These are phyloP conservation scores for Cyclostephanos tholiformis DNA, from an alignment of 108 stramenopile species.

Conservation along the genomic window DNA sequence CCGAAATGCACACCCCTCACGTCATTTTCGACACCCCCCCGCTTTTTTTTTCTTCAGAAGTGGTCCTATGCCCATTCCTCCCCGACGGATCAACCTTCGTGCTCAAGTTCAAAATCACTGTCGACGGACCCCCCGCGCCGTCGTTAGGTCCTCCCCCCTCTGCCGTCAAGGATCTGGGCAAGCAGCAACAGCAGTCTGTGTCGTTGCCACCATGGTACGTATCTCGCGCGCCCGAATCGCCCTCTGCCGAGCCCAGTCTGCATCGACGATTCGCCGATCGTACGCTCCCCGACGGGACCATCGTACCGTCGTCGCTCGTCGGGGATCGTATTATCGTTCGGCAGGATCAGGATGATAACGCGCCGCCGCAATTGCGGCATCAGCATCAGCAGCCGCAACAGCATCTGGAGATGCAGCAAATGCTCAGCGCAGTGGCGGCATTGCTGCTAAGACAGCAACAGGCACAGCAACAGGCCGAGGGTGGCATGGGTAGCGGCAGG, in stretches of 20 bases:
- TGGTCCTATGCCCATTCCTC: conserved; percentile 78
- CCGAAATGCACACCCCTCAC: too few species aligned
- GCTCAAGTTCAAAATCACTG: conserved; percentile 59
- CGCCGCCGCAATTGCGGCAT: too few species aligned
- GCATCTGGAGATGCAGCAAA: conserved; percentile 8
- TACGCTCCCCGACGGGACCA: too few species aligned
- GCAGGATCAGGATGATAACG: background rate
- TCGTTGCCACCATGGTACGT: conserved; percentile 39
- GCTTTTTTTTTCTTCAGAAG: too few species aligned
- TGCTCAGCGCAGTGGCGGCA: conserved; percentile 41
- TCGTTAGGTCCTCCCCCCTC: conserved; percentile 4
- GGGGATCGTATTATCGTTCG: conserved; percentile 11
- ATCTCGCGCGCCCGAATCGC: conserved; percentile 69
- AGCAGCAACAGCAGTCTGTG: too few species aligned
- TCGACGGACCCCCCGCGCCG: conserved; percentile 35
- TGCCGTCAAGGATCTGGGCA: background rate
- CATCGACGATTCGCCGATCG: conserved; percentile 35
- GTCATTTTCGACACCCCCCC: too few species aligned
- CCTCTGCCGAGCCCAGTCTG: conserved; percentile 83
- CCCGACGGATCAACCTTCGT: conserved; percentile 76
- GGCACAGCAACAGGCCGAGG: too few species aligned
- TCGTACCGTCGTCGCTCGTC: conserved; percentile 9
- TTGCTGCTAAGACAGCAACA: conserved; percentile 27
- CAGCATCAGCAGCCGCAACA: background rate
- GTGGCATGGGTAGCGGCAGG: background rate